These are phyloP conservation scores for Pisolithus microcarpus DNA, from an alignment of 768 basidiomycete species.

Conservation along the genomic window DNA sequence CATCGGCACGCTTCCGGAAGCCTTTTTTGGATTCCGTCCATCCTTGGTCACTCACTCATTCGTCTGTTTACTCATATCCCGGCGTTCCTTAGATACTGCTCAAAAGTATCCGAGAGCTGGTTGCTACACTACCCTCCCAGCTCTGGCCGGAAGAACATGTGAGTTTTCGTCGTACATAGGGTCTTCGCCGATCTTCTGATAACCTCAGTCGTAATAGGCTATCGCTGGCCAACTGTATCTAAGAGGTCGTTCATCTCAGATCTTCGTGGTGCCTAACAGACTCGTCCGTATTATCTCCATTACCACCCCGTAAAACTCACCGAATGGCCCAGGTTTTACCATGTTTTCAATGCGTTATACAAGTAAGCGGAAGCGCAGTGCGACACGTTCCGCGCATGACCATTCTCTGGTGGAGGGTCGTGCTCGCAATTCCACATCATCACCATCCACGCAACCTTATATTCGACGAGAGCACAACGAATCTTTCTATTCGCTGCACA, in stretches of 20 bases:
- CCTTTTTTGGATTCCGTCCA: conserved; percentile 14
- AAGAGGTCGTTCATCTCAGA: conserved; percentile 6
- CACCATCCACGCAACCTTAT: conserved; percentile 4
- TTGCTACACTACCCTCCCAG: neutral
- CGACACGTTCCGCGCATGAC: conserved; percentile 16
- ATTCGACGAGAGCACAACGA: conserved; percentile 5
- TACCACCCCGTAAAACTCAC: neutral
- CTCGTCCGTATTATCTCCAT: neutral
- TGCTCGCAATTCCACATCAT: conserved; percentile 7
- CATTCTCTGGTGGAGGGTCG: conserved; percentile 1
- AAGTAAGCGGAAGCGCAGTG: conserved; percentile 8
- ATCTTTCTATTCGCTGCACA: conserved; percentile 16
- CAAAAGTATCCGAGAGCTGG: conserved; percentile 1
- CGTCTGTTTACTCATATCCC: conserved; percentile 9
- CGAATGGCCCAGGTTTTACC: conserved; percentile 1
- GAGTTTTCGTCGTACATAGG: conserved; percentile 4
- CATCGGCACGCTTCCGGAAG: conserved; percentile 6
- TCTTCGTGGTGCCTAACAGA: neutral
- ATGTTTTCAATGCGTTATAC: conserved; percentile 11
- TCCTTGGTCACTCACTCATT: conserved; percentile 12
- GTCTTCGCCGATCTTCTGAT: neutral
- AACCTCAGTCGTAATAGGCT: conserved; percentile 8
- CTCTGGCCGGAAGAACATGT: conserved; percentile 14
- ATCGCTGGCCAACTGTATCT: conserved; percentile 11
- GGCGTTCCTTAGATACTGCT: neutral